These are phyloP conservation scores for Patellifolia procumbens DNA, from an alignment of 179 eudicot species.

Conservation along the genomic window DNA sequence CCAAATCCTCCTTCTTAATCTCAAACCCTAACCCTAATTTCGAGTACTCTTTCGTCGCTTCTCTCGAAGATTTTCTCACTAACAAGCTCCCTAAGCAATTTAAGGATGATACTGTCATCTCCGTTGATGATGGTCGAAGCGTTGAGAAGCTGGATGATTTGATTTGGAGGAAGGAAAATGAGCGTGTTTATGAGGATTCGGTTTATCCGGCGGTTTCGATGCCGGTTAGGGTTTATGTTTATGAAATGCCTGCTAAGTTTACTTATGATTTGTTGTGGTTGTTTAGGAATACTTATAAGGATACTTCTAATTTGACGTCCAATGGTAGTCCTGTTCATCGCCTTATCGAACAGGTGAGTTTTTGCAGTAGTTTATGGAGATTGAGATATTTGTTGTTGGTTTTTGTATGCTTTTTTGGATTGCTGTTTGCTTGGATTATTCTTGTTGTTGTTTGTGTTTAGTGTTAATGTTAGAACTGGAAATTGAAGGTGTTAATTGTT, in stretches of 20 bases:
- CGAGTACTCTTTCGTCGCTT: constrained; percentile 72
- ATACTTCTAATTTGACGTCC: constrained; percentile 76
- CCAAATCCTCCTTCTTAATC: constrained; percentile 25
- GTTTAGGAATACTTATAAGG: constrained; percentile 61
- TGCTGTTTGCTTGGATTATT: not conserved
- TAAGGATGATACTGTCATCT: constrained; percentile 40
- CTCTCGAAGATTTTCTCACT: constrained; percentile 71
- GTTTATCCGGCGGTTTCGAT: constrained; percentile 33
- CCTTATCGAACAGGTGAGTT: constrained; percentile 69
- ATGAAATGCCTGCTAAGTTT: constrained; percentile 84
- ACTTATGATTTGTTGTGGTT: constrained; percentile 79
- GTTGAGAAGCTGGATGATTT: constrained; percentile 54
- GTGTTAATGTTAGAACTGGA: not conserved
- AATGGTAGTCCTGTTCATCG: constrained; percentile 98
- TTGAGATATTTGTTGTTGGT: not conserved
- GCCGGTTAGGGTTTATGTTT: constrained; percentile 79
- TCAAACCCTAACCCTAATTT: constrained; percentile 44
- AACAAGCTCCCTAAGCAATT: constrained; percentile 23
- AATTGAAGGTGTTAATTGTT: not conserved
- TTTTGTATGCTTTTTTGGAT: not conserved
- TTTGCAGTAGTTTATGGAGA: not conserved
- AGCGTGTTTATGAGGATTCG: constrained; percentile 36
- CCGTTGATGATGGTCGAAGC: constrained; percentile 19
- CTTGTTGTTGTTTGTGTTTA: not conserved
- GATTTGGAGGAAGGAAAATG: constrained; percentile 51